Conservation (phyloP, 352 stramenopile genomes). For the Phytophthora niederhauseri region DNA sequence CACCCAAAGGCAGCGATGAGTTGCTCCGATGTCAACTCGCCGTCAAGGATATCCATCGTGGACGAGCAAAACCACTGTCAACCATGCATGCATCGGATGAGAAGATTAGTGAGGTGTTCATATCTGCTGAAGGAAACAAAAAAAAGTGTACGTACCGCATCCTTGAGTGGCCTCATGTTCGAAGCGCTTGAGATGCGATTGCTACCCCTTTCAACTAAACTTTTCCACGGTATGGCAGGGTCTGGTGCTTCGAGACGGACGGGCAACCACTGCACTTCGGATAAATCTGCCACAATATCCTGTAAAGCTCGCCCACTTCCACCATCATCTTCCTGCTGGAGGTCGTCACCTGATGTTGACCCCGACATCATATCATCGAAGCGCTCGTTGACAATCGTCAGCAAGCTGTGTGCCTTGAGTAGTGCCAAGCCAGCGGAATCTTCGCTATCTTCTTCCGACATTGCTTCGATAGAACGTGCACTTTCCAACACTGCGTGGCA, state of each 20-base stretch:
- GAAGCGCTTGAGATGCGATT: constrained; percentile 46
- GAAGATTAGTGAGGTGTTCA: constrained; percentile 13
- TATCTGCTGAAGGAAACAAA: background rate
- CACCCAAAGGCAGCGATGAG: constrained; percentile 65
- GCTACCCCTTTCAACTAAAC: background rate
- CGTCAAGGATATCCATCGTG: constrained; percentile 55
- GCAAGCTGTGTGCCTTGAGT: constrained; percentile 55
- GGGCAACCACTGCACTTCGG: constrained; percentile 50
- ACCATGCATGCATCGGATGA: constrained; percentile 14
- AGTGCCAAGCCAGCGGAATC: constrained; percentile 33
- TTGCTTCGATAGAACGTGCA: constrained; percentile 59
- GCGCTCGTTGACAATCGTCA: constrained; percentile 77
- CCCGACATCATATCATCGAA: constrained; percentile 66
- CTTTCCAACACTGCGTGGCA: constrained; percentile 78
- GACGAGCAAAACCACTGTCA: constrained; percentile 71
- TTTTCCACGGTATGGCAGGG: constrained; percentile 68
- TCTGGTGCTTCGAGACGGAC: constrained; percentile 37
- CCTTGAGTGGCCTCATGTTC: constrained; percentile 50
- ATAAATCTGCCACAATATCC: constrained; percentile 41
- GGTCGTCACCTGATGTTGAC: constrained; percentile 15
- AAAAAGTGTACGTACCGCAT: constrained; percentile 51
- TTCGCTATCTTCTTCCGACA: constrained; percentile 38
- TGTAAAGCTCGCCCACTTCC: constrained; percentile 21
- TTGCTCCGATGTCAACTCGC: constrained; percentile 58
- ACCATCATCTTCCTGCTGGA: constrained; percentile 13